These are phyloP conservation scores for Diutina siamensis DNA, from an alignment of 1,139 yeast genomes.

Conservation along the genomic window DNA sequence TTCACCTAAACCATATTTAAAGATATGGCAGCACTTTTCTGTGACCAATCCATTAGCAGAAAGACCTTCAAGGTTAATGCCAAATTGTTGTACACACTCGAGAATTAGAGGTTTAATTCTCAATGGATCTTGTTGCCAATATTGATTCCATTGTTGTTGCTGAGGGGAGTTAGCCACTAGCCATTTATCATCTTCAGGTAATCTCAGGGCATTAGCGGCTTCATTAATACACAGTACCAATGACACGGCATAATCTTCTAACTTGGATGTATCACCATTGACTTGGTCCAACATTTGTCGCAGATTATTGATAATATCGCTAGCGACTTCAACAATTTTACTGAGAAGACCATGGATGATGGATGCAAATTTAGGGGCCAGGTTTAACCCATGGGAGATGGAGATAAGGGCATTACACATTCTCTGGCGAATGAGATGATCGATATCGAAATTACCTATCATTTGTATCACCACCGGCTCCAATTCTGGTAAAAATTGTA, in stretches of 20 bases:
- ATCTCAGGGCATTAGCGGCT: neutral
- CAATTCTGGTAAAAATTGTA: constrained; percentile 38
- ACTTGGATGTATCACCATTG: neutral
- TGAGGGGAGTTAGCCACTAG: neutral
- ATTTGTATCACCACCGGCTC: constrained; percentile 41
- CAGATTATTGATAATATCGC: neutral
- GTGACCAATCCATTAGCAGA: neutral
- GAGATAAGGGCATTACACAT: constrained; percentile 37
- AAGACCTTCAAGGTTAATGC: neutral
- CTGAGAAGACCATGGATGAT: neutral
- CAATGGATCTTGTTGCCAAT: constrained; percentile 1
- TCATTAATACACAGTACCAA: constrained; percentile 1
- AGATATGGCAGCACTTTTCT: constrained; percentile 2
- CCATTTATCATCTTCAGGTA: constrained; percentile 3
- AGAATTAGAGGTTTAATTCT: neutral
- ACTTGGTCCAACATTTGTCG: neutral
- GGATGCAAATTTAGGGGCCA: neutral
- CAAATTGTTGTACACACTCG: neutral
- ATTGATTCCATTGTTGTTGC: neutral
- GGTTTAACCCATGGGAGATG: neutral
- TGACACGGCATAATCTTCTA: constrained; percentile 1
- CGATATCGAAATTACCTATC: constrained; percentile 33
- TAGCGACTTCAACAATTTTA: neutral
- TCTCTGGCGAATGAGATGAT: constrained; percentile 45
- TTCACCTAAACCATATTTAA: constrained; percentile 1